Evolutionary conservation across 2,329 filamentous ascomycete genomes (phyloP).

Genomic region (Pseudocercospora vitis): DNA sequence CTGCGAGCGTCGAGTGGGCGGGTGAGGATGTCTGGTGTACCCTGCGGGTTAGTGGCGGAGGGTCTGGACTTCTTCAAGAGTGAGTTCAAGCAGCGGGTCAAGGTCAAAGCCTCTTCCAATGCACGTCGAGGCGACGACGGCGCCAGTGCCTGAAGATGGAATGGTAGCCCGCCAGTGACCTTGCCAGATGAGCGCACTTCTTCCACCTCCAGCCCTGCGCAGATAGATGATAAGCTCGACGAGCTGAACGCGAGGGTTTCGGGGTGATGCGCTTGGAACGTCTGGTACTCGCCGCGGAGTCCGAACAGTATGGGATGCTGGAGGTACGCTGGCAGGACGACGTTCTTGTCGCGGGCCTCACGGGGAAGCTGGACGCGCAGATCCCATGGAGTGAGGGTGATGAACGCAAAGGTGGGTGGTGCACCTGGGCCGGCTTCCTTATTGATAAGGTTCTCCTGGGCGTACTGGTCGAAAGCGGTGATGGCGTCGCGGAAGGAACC

Average conservation of each 20-base stretch:
- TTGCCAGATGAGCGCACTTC: constrained; percentile 95
- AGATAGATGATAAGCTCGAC: constrained; percentile 94
- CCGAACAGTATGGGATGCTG: constrained; percentile 98
- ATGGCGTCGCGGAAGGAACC: constrained; percentile 97
- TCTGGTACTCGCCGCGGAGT: constrained; percentile 93
- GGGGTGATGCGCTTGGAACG: constrained; percentile 97
- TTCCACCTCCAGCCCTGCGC: constrained; percentile 95
- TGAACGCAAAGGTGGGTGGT: constrained; percentile 81
- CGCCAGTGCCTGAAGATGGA: constrained; percentile 93
- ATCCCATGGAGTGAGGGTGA: constrained; percentile 98
- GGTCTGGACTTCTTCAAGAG: constrained; percentile 96
- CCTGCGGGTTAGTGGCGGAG: constrained; percentile 59
- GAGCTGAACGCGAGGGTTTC: constrained; percentile 96
- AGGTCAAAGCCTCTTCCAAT: constrained; percentile 95
- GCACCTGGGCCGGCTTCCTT: constrained; percentile 65
- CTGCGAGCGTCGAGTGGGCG: constrained; percentile 95
- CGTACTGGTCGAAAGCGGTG: constrained; percentile 90
- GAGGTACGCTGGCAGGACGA: constrained; percentile 91
- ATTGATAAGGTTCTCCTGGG: constrained; percentile 82
- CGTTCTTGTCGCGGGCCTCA: constrained; percentile 96
- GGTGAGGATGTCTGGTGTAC: constrained; percentile 91
- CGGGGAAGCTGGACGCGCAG: constrained; percentile 95
- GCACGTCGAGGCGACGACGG: constrained; percentile 92
- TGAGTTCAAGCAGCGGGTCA: constrained; percentile 87
- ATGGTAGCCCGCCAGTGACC: constrained; percentile 97